Percentiles rank a stretch among this genome's conserved stretches.
Evolutionary conservation across 805 yeast species (phyloP).

Genomic region (Lipomyces yamadae): DNA sequence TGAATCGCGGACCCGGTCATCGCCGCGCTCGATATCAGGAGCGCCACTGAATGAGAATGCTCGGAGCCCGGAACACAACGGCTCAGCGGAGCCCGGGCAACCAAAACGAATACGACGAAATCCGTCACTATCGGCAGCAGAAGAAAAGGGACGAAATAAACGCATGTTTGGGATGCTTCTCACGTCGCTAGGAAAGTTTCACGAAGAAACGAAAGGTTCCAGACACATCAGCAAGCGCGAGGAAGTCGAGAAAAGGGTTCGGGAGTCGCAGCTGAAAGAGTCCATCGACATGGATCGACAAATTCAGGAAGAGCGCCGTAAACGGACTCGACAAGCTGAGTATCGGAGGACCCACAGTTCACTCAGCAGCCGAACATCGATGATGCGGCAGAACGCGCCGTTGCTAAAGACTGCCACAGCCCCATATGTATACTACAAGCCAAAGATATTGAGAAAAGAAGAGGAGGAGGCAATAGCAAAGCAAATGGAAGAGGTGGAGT

Average conservation of each 20-base stretch:
- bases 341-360: neutral
- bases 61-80: neutral
- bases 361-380: neutral
- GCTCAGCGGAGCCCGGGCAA: neutral
- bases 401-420: neutral
- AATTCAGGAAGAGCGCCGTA: constrained; percentile 9
- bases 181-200: constrained; percentile 26
- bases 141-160: constrained; percentile 31
- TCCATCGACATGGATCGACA: constrained; percentile 11
- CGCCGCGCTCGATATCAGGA: neutral
- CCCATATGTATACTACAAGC: neutral
- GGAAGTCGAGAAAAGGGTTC: constrained; percentile 21
- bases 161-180: constrained; percentile 37
- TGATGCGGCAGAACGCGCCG: neutral
- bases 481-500: constrained; percentile 8
- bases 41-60: neutral
- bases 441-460: constrained; percentile 3
- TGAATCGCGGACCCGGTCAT: constrained; percentile 1
- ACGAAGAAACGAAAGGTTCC: constrained; percentile 22
- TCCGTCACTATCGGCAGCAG: constrained; percentile 15
- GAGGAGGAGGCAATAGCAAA: neutral
- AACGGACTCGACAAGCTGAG: neutral
- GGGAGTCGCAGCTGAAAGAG: constrained; percentile 11
- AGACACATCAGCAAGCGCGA: constrained; percentile 12
- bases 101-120: constrained; percentile 20